Evolutionary conservation across 2,329 filamentous ascomycete species (phyloP), one percentile per base, ranked within the genome.

Genomic region (Aspergillus tanneri): DNA sequence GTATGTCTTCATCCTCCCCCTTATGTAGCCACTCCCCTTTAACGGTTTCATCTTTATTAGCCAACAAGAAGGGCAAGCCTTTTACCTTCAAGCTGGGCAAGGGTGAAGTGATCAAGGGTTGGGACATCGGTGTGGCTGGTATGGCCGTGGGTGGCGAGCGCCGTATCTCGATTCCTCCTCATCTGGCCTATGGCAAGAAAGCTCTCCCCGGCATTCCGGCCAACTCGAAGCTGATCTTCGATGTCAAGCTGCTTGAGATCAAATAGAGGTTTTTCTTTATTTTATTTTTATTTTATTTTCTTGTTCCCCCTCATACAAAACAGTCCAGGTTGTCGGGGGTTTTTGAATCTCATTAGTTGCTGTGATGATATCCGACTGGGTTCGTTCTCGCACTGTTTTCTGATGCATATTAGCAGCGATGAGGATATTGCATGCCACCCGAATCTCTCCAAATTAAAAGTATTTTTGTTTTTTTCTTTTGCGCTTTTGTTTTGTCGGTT

Each of bases 11-110:
- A n/a, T 28, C 14, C 32, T 19, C 27, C 35, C 14, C 41, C 10
- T n/a, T 48, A 4, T 12, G 14, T 25, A 39, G 22, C 35, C 30
- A 46, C 27, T 41, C 32, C 36, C 10, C 34, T 16, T 40, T 47
- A 30, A 55, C 47, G n/a, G 39, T 12, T 39, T 19, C 16, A 14
- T 42, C 10, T 39, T 16, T 27, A 18, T 9, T 63, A 91, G 89
- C 90, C 73, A 97, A 99, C 82, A 99, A 97, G 82, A 96, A 95
- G 79, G 93, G 93, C 64, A 91, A 95, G 78, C 92, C 95, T 49
- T 99, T 99, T 78, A 82, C 81, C 59, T 97, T 97, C 84, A 95
- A 92, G 80, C 84, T 95, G 53, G 95, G 93, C 61, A 84, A 85
- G 68, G 91, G 91, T 53, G 89, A 97, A 73, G 95, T 99, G 65